These are phyloP conservation scores for Venturia oleaginea DNA, from an alignment of 2,329 filamentous ascomycete species.

Conservation along the genomic window DNA sequence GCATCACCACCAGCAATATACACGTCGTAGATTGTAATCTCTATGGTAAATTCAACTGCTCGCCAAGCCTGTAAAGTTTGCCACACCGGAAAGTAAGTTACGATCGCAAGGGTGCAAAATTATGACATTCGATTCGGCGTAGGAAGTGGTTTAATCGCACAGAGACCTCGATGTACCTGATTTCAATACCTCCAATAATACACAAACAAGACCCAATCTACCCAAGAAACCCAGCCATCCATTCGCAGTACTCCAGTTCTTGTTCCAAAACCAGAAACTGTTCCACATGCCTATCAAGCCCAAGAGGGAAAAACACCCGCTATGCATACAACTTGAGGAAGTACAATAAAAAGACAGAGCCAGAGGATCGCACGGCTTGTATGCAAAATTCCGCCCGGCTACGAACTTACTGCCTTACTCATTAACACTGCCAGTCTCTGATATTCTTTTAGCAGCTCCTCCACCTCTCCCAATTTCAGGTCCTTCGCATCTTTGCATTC, in stretches of 20 bases:
- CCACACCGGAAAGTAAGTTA: too few relatives aligned
- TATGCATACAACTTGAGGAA: not conserved
- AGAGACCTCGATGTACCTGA: too few relatives aligned
- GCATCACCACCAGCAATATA: too few relatives aligned
- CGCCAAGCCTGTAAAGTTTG: too few relatives aligned
- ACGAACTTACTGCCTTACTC: slow-evolving; percentile 28
- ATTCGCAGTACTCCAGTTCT: not conserved
- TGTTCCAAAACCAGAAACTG: not conserved
- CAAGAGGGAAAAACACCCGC: not conserved
- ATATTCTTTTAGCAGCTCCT: slow-evolving; percentile 36
- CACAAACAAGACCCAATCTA: not conserved
- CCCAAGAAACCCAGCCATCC: not conserved
- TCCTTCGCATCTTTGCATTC: slow-evolving; percentile 38
- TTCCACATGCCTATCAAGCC: not conserved
- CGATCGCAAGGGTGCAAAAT: too few relatives aligned
- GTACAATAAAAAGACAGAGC: not conserved
- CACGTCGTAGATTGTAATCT: too few relatives aligned
- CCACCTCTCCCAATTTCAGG: slow-evolving; percentile 38
- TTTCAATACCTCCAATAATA: not conserved
- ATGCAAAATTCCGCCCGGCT: not conserved
- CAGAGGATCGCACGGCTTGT: not conserved
- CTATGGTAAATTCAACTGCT: too few relatives aligned
- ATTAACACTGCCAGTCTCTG: slow-evolving; percentile 36
- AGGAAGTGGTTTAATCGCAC: too few relatives aligned
- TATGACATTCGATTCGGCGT: too few relatives aligned